Conservation (phyloP, 2,329 filamentous ascomycete species). For the Aspergillus sp. region DNA sequence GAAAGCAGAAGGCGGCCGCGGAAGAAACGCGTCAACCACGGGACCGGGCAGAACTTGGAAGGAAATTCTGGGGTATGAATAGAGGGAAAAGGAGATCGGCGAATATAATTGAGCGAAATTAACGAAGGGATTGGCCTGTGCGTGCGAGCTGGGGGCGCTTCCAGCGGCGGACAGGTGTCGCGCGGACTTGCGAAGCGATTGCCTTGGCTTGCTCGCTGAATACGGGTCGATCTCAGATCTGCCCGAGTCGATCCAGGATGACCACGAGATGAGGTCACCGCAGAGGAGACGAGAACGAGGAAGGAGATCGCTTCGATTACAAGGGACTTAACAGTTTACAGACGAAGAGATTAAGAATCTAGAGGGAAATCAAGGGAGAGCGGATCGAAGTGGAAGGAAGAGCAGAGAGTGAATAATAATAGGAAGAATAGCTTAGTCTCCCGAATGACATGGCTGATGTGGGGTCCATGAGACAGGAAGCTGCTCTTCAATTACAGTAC, state of each 20-base stretch:
- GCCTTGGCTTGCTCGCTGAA: conserved; percentile 15
- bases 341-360: neutral
- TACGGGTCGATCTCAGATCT: conserved; percentile 29
- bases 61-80: neutral
- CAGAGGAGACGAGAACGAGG: neutral
- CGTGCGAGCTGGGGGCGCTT: conserved; percentile 4
- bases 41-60: neutral
- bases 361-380: neutral
- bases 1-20: conserved; percentile 7
- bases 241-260: conserved; percentile 27
- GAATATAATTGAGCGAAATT: conserved; percentile 11
- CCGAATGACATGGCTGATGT: neutral
- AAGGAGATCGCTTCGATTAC: neutral
- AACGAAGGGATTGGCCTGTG: conserved; percentile 1
- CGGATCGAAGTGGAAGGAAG: conserved; percentile 5
- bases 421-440: neutral
- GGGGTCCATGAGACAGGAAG: neutral
- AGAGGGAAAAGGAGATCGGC: neutral
- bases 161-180: conserved; percentile 17
- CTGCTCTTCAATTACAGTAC: neutral
- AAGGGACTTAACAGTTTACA: neutral
- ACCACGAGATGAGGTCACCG: conserved; percentile 18
- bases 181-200: conserved; percentile 17
- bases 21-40: conserved; percentile 20
- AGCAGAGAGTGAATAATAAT: neutral